These are phyloP conservation scores for Lolium perenne DNA, from an alignment of 176 grass and related monocot species.

Conservation along the genomic window DNA sequence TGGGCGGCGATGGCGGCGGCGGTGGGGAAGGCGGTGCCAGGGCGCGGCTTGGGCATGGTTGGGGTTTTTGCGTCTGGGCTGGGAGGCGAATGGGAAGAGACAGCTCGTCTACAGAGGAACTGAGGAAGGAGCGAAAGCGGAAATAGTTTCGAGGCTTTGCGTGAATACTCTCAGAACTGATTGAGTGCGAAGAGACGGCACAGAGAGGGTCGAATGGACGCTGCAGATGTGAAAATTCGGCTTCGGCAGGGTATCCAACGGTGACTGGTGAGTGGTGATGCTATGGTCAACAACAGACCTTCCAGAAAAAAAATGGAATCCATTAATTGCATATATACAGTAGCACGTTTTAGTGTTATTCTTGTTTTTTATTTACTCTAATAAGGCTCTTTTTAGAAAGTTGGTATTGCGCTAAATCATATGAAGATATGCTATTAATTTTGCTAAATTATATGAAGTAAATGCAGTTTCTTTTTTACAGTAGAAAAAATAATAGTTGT, in stretches of 20 bases:
- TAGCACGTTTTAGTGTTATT: not conserved
- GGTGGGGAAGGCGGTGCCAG: not conserved
- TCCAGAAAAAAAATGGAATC: not conserved
- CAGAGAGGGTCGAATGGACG: not conserved
- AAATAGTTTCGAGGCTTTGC: not conserved
- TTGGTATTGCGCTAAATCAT: no score
- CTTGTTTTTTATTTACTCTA: no score
- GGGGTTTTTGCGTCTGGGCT: slow-evolving; percentile 9
- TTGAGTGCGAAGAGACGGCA: not conserved
- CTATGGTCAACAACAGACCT: not conserved
- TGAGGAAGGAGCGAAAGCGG: not conserved
- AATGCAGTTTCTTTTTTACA: no score
- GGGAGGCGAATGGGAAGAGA: slow-evolving; percentile 5
- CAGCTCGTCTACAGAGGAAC: not conserved
- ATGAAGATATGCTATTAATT: no score
- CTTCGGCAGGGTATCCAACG: not conserved
- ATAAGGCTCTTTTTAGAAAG: no score
- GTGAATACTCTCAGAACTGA: not conserved
- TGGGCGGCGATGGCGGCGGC: slow-evolving; percentile 21
- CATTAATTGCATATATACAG: not conserved
- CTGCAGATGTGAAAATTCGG: not conserved
- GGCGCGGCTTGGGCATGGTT: not conserved
- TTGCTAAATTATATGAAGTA: no score
- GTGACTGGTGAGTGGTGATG: not conserved
- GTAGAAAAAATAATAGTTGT: no score